A percentile compares a stretch with the other conserved stretches of the same genome.
Conservation (phyloP, 176 grass and related monocot species). For the Oryza brachyantha region DNA sequence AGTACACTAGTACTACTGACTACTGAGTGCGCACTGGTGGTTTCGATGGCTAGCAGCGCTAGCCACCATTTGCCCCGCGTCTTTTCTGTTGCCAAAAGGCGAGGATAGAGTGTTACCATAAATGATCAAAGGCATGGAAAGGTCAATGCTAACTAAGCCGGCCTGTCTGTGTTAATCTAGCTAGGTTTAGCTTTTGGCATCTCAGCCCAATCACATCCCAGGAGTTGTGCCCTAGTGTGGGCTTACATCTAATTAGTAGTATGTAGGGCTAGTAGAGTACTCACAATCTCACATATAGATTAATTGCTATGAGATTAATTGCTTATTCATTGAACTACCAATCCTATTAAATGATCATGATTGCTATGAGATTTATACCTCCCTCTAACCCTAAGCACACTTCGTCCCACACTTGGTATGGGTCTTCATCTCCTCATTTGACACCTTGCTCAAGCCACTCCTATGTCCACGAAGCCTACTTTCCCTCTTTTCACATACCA, state of each 20-base stretch:
- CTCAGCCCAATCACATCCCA: neutral
- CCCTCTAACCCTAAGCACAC: neutral
- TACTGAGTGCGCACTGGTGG: constrained; percentile 8
- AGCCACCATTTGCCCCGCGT: neutral
- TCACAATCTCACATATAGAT: too few species aligned
- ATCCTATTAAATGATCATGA: neutral
- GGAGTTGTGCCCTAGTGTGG: neutral
- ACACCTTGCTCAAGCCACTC: too few species aligned
- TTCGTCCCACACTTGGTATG: neutral
- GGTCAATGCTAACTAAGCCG: constrained; percentile 13
- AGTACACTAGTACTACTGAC: neutral
- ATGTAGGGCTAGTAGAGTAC: neutral
- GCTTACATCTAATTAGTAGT: neutral
- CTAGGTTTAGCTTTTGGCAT: neutral
- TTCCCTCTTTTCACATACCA: too few species aligned
- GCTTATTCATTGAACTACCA: neutral
- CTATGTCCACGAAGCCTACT: too few species aligned
- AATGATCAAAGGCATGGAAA: neutral
- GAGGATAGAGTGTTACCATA: constrained; percentile 3
- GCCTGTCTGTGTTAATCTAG: neutral
- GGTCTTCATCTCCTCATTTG: too few species aligned
- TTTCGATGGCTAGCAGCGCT: neutral
- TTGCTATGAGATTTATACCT: neutral
- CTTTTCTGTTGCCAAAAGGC: constrained; percentile 29
- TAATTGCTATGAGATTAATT: too few species aligned